These are phyloP conservation scores for Xerocomus potaroensis DNA, from an alignment of 768 basidiomycete species.

Conservation along the genomic window DNA sequence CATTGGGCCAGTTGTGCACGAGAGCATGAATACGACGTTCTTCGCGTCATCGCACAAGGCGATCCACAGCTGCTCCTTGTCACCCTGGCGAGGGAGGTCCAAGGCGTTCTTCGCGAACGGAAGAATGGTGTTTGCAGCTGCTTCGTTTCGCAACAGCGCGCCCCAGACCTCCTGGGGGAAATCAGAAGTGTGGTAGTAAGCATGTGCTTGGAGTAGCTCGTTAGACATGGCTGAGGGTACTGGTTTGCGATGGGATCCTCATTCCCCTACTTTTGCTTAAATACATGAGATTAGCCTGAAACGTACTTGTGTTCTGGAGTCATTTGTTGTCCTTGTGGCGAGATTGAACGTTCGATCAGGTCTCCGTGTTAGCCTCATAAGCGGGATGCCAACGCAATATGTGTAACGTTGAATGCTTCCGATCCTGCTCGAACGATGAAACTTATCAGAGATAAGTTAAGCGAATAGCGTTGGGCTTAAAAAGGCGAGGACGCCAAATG, in stretches of 20 bases:
- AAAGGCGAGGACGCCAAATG: no score
- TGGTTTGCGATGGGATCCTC: background rate
- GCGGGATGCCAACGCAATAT: no score
- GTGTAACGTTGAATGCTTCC: no score
- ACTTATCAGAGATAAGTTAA: no score
- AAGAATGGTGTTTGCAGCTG: slow-evolving; percentile 37
- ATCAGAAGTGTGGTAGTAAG: slow-evolving; percentile 4
- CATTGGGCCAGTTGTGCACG: slow-evolving; percentile 50
- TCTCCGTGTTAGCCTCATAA: no score
- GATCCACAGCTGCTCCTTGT: slow-evolving; percentile 31
- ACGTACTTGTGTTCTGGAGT: background rate
- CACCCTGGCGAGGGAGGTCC: background rate
- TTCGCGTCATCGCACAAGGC: slow-evolving; percentile 17
- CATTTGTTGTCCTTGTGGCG: background rate
- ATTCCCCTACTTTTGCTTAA: background rate
- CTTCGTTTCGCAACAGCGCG: slow-evolving; percentile 27
- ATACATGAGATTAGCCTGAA: background rate
- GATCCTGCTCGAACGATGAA: no score
- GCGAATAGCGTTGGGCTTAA: no score
- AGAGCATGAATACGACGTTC: slow-evolving; percentile 41
- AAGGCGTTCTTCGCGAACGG: slow-evolving; percentile 35
- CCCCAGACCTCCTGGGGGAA: slow-evolving; percentile 29
- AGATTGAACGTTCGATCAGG: background rate
- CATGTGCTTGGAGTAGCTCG: background rate
- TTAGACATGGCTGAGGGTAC: background rate